phyloP scores from a whole-genome alignment of 2,329 filamentous ascomycete genomes.

The Aspergillus sp. region DNA sequence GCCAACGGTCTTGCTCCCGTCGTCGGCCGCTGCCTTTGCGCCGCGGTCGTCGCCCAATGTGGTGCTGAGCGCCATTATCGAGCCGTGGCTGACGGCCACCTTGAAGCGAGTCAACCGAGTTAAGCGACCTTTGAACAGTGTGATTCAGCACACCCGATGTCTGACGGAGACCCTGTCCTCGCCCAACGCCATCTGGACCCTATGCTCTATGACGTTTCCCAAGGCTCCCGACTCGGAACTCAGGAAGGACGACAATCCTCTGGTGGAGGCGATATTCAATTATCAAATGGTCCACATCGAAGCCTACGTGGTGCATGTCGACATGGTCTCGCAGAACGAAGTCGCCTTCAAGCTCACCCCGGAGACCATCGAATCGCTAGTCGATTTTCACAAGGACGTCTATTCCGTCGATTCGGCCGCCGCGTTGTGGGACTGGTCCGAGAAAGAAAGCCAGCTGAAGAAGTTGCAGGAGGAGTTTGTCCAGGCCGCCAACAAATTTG shows the following conservation, averaged over 20 bases:
- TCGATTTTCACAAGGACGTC: conserved; percentile 95
- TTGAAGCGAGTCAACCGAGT: conserved; percentile 95
- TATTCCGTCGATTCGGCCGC: conserved; percentile 89
- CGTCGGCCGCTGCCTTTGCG: conserved; percentile 94
- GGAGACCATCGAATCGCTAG: conserved; percentile 88
- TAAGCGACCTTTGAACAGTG: conserved; percentile 95
- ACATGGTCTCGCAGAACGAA: conserved; percentile 97
- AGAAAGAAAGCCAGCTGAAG: conserved; percentile 95
- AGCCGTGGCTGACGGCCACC: conserved; percentile 95
- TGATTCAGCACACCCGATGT: conserved; percentile 92
- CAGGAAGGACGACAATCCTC: conserved; percentile 74
- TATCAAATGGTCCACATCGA: conserved; percentile 91
- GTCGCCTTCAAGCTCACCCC: conserved; percentile 96
- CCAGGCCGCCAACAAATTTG: conserved; percentile 95
- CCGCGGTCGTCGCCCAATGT: conserved; percentile 92
- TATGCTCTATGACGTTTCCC: conserved; percentile 88
- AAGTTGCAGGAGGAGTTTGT: conserved; percentile 96
- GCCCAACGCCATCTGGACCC: conserved; percentile 86
- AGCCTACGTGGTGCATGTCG: conserved; percentile 97
- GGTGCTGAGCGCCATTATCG: conserved; percentile 85
- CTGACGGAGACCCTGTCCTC: conserved; percentile 92
- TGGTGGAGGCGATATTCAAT: conserved; percentile 86
- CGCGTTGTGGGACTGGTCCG: conserved; percentile 89
- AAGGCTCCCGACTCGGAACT: conserved; percentile 85
- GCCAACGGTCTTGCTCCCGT: conserved; percentile 90